phyloP scores from a whole-genome alignment of 805 yeast genomes.

The Cyberlindnera meyerae region DNA sequence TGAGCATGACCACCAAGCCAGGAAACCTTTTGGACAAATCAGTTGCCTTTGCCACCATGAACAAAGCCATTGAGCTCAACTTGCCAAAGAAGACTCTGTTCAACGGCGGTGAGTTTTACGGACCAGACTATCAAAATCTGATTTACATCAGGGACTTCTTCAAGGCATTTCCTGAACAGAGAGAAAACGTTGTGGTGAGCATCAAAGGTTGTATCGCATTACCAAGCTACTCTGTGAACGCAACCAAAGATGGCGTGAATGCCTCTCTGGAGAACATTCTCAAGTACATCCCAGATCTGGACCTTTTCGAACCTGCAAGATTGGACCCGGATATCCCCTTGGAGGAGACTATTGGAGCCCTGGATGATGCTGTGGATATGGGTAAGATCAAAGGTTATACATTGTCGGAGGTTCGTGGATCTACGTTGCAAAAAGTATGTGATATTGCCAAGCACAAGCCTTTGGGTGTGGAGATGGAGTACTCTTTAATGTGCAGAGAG shows the following conservation, averaged over 20 bases:
- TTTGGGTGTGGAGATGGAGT: constrained; percentile 69
- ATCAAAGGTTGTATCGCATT: constrained; percentile 56
- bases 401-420: constrained; percentile 63
- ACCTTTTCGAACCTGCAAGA: constrained; percentile 67
- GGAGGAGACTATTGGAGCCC: constrained; percentile 50
- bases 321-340: constrained; percentile 51
- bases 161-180: constrained; percentile 45
- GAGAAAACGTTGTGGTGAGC: constrained; percentile 50
- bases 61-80: constrained; percentile 39
- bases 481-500: constrained; percentile 65
- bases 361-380: constrained; percentile 51
- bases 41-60: constrained; percentile 47
- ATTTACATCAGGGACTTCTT: constrained; percentile 52
- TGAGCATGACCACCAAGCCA: constrained; percentile 74
- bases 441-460: constrained; percentile 45
- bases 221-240: not conserved
- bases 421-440: constrained; percentile 55
- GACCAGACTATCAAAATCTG: constrained; percentile 48
- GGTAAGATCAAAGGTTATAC: constrained; percentile 69
- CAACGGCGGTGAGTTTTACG: constrained; percentile 79
- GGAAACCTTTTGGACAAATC: constrained; percentile 45
- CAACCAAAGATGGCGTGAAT: constrained; percentile 28
- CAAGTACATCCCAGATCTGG: constrained; percentile 38
- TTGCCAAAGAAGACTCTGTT: constrained; percentile 43
- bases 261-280: constrained; percentile 43